Conservation (phyloP, 2,329 filamentous ascomycete genomes). For the Microdochium paspali region DNA sequence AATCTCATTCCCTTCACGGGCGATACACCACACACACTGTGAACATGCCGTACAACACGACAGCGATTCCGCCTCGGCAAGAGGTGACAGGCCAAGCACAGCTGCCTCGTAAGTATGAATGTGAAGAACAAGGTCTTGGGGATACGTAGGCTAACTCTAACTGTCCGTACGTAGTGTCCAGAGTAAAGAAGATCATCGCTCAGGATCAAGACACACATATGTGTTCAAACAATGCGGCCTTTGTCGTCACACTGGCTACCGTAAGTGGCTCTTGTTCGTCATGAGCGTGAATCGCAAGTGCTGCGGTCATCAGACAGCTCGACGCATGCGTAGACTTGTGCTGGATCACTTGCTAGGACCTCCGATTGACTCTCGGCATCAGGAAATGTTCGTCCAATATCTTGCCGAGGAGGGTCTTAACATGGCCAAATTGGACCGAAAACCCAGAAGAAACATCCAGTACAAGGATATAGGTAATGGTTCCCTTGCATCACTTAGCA, state of each 20-base stretch:
- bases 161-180: slow-evolving; percentile 59
- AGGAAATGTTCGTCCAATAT: slow-evolving; percentile 96
- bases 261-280: slow-evolving; percentile 39
- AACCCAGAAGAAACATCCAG: slow-evolving; percentile 87
- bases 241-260: slow-evolving; percentile 85
- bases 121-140: background rate
- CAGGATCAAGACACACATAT: slow-evolving; percentile 77
- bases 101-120: slow-evolving; percentile 61
- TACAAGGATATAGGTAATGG: slow-evolving; percentile 86
- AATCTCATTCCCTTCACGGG: too few species aligned
- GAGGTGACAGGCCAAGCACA: slow-evolving; percentile 79
- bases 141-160: slow-evolving; percentile 4
- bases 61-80: slow-evolving; percentile 67
- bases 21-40: background rate
- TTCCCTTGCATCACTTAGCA: too few species aligned
- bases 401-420: slow-evolving; percentile 77
- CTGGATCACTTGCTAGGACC: background rate
- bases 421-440: slow-evolving; percentile 82
- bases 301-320: too few species aligned
- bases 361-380: background rate
- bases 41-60: slow-evolving; percentile 86
- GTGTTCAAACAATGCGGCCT: slow-evolving; percentile 89
- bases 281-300: too few species aligned
- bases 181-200: slow-evolving; percentile 91
- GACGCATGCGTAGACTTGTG: too few species aligned